Percentiles rank a stretch among this genome's conserved stretches.
Conservation (phyloP, 108 stramenopile genomes). For the Epipyxis sp. region DNA sequence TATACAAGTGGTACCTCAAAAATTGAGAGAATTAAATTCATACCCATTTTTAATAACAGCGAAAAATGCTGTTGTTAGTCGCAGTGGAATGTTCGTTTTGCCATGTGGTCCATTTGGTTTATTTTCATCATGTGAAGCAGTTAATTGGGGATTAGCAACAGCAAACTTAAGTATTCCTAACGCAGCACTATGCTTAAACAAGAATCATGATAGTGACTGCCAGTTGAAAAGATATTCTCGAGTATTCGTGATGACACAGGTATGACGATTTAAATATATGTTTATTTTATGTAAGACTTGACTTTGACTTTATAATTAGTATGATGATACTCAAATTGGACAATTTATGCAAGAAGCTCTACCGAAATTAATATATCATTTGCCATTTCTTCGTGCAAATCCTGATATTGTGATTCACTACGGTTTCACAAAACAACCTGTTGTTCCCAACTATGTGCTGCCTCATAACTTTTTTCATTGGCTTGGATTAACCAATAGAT, state of each 20-base stretch:
- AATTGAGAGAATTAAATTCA: neutral
- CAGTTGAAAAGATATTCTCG: too few relatives aligned
- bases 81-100: constrained; percentile 10
- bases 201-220: neutral
- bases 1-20: neutral
- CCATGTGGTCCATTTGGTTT: constrained; percentile 17
- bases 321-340: constrained; percentile 19
- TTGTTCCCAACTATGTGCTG: neutral
- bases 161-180: neutral
- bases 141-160: neutral
- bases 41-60: neutral
- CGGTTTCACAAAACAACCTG: constrained; percentile 4
- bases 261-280: too few relatives aligned
- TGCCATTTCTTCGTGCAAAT: neutral
- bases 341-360: constrained; percentile 21
- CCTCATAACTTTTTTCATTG: neutral
- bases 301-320: too few relatives aligned
- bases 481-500: neutral
- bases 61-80: neutral
- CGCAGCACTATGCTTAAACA: neutral
- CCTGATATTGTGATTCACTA: constrained; percentile 9
- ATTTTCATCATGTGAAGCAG: constrained; percentile 9
- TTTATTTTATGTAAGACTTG: too few relatives aligned
- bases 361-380: constrained; percentile 5
- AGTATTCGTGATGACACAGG: too few relatives aligned